Evolutionary conservation across 805 yeast species (phyloP).

Genomic region (Metschnikowia peoriensis): DNA sequence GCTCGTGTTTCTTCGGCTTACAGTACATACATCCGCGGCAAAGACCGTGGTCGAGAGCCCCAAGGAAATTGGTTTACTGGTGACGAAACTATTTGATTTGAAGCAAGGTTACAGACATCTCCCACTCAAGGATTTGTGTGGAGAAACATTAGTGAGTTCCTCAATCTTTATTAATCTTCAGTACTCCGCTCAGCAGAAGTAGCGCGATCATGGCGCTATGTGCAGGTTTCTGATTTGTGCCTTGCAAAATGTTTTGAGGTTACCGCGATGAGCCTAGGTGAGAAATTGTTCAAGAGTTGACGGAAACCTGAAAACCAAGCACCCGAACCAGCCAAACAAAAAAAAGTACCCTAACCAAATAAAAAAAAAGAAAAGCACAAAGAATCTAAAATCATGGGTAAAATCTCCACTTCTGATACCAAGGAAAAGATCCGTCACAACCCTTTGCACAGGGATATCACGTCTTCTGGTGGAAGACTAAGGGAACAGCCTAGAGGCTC

Average conservation of each 20-base stretch:
- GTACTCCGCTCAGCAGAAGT: slow-evolving; percentile 16
- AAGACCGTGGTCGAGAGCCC: slow-evolving; percentile 21
- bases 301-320: not conserved
- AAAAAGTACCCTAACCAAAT: too few species aligned
- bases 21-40: slow-evolving; percentile 40
- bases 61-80: slow-evolving; percentile 52
- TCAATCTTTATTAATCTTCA: slow-evolving; percentile 44
- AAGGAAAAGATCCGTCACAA: slow-evolving; percentile 69
- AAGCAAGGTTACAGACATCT: slow-evolving; percentile 81
- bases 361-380: not conserved
- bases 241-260: not conserved
- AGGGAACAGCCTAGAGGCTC: slow-evolving; percentile 40
- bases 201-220: not conserved
- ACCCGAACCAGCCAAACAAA: not conserved
- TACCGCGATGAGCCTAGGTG: slow-evolving; percentile 1
- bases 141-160: slow-evolving; percentile 66
- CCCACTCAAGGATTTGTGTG: slow-evolving; percentile 71
- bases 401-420: slow-evolving; percentile 49
- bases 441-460: slow-evolving; percentile 75
- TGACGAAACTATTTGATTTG: slow-evolving; percentile 59
- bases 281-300: not conserved
- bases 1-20: slow-evolving; percentile 56
- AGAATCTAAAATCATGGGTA: slow-evolving; percentile 53
- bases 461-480: slow-evolving; percentile 71
- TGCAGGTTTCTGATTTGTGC: not conserved